Percentiles rank a stretch among this genome's conserved stretches.
These are phyloP conservation scores for Neofusicoccum parvum DNA, from an alignment of 2,329 filamentous ascomycete species.

Conservation along the genomic window DNA sequence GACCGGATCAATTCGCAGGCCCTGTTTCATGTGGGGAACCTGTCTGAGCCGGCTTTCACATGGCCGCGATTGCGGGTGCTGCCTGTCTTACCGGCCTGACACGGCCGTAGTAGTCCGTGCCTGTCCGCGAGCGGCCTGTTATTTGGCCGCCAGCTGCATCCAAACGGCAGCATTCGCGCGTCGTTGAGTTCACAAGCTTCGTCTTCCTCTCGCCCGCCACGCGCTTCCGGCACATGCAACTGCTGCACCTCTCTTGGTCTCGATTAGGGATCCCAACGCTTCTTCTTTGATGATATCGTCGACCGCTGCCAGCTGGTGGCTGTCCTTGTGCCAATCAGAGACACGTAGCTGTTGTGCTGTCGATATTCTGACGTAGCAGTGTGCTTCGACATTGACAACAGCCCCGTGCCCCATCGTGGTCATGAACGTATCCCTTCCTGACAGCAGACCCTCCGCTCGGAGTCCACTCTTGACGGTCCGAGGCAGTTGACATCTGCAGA, in stretches of 20 bases:
- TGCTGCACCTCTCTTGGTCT: neutral
- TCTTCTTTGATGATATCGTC: neutral
- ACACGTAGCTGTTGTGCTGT: conserved; percentile 10
- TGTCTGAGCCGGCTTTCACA: conserved; percentile 5
- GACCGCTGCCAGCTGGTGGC: neutral
- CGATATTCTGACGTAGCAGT: neutral
- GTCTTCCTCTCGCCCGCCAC: conserved; percentile 6
- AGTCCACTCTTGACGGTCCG: too few species aligned
- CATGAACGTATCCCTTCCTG: too few species aligned
- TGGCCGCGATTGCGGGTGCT: neutral
- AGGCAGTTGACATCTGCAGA: too few species aligned
- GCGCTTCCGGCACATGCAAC: neutral
- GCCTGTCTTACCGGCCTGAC: neutral
- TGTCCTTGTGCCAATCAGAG: neutral
- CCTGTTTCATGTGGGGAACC: conserved; percentile 12
- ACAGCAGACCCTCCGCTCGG: too few species aligned
- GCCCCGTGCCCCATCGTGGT: neutral
- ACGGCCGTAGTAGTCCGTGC: conserved; percentile 5
- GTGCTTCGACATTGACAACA: neutral
- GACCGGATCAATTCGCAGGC: neutral
- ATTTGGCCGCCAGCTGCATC: neutral
- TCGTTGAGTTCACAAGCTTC: neutral
- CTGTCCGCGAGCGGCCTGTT: neutral
- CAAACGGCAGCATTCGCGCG: neutral
- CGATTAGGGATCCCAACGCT: neutral